Evolutionary conservation across 345 rosid genomes (phyloP).

Genomic region (Pugionium dolabratum): DNA sequence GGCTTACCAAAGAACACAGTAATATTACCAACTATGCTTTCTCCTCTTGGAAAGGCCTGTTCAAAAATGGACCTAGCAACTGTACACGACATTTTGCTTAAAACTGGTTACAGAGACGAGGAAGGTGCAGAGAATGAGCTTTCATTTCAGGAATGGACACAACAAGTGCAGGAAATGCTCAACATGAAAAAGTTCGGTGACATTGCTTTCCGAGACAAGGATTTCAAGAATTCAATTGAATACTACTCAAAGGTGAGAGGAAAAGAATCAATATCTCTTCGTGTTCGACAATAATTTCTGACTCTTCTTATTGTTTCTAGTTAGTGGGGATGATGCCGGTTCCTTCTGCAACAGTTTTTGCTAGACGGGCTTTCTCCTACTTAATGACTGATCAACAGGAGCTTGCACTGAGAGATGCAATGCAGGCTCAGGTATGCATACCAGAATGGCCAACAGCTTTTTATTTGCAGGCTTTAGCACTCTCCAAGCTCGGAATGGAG

Average conservation of each 20-base stretch:
- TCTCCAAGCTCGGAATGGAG: conserved; percentile 96
- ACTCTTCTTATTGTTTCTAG: conserved; percentile 44
- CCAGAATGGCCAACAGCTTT: conserved; percentile 98
- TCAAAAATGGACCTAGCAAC: conserved; percentile 78
- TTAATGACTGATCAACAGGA: conserved; percentile 84
- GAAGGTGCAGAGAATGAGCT: conserved; percentile 91
- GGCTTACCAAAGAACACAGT: conserved; percentile 42
- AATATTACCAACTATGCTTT: conserved; percentile 43
- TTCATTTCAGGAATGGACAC: conserved; percentile 98
- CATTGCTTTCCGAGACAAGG: conserved; percentile 88
- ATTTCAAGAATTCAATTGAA: conserved; percentile 86
- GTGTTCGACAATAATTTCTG: conserved; percentile 1
- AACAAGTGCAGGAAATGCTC: conserved; percentile 95
- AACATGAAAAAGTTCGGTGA: conserved; percentile 94
- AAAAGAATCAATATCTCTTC: not conserved
- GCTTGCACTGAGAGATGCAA: conserved; percentile 92
- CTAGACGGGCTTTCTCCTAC: conserved; percentile 55
- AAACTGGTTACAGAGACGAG: conserved; percentile 83
- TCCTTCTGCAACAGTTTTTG: conserved; percentile 79
- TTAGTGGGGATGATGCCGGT: conserved; percentile 79
- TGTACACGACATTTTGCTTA: conserved; percentile 74
- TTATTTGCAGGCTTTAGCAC: conserved; percentile 95
- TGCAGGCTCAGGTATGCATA: conserved; percentile 97
- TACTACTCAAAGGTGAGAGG: conserved; percentile 77
- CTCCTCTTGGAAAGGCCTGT: conserved; percentile 47